Evolutionary conservation across 1,284 basidiomycete species (phyloP).

Genomic region (Moniliophthora roreri): DNA sequence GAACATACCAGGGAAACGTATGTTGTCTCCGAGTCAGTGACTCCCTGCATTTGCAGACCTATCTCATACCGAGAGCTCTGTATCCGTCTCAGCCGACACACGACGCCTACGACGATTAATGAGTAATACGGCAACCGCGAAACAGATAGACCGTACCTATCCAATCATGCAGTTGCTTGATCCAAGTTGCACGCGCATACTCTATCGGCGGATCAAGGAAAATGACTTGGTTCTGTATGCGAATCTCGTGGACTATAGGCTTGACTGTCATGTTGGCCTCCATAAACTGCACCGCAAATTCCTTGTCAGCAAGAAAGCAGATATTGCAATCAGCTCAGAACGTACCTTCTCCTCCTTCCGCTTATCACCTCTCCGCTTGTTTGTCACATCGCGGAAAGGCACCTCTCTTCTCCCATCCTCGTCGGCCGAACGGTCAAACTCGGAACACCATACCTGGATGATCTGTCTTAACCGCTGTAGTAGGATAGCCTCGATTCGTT

Average conservation of each 20-base stretch:
- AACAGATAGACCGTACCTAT: constrained; percentile 52
- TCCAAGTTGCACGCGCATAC: constrained; percentile 89
- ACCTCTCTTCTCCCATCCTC: constrained; percentile 57
- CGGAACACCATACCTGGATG: constrained; percentile 85
- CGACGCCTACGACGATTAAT: constrained; percentile 52
- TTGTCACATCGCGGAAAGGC: constrained; percentile 52
- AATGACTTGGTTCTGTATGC: constrained; percentile 98
- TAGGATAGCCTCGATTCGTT: constrained; percentile 82
- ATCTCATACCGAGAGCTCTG: constrained; percentile 97
- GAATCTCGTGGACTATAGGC: constrained; percentile 90
- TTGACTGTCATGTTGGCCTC: constrained; percentile 75
- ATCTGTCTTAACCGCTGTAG: constrained; percentile 78
- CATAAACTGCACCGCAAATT: constrained; percentile 42
- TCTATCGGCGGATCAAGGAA: constrained; percentile 98
- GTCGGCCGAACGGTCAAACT: constrained; percentile 78
- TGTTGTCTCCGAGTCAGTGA: constrained; percentile 62
- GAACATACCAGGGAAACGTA: constrained; percentile 81
- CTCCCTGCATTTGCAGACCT: constrained; percentile 81
- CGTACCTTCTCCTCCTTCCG: constrained; percentile 75
- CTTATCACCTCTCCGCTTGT: constrained; percentile 66
- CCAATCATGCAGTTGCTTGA: constrained; percentile 89
- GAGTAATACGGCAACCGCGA: background rate
- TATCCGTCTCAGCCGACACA: constrained; percentile 88
- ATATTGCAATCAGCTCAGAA: constrained; percentile 5
- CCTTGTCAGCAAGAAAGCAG: constrained; percentile 4